Conservation (phyloP, 805 yeast genomes). For the Kockiozyma suomiensis region DNA sequence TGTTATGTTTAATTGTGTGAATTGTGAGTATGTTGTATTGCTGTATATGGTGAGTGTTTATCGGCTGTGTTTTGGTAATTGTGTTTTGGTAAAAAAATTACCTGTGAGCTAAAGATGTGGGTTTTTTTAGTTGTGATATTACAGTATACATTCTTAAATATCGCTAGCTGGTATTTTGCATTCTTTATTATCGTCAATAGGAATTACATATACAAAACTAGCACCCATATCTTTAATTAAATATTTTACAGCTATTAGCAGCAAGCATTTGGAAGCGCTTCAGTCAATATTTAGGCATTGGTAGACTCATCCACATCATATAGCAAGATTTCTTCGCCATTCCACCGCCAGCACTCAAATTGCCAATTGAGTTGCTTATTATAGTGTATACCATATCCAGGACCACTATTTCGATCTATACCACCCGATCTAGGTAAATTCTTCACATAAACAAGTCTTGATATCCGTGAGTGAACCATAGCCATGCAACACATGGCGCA, state of each 20-base stretch:
- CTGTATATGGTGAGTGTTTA: no score
- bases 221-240: no score
- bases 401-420: conserved; percentile 58
- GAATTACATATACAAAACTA: no score
- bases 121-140: background rate
- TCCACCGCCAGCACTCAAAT: conserved; percentile 80
- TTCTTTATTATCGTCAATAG: background rate
- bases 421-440: conserved; percentile 57
- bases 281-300: conserved; percentile 22
- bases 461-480: conserved; percentile 82
- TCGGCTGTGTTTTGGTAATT: no score
- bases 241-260: no score
- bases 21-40: no score
- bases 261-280: no score
- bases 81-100: no score
- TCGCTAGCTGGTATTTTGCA: background rate
- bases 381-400: conserved; percentile 73
- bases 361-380: conserved; percentile 81
- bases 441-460: conserved; percentile 63
- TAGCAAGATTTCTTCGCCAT: conserved; percentile 41
- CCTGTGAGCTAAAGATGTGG: no score
- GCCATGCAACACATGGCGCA: conserved; percentile 98
- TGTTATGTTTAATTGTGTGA: background rate
- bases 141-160: background rate
- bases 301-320: conserved; percentile 19